These are phyloP conservation scores for Candida hungchunana DNA, from an alignment of 805 yeast genomes.

Conservation along the genomic window DNA sequence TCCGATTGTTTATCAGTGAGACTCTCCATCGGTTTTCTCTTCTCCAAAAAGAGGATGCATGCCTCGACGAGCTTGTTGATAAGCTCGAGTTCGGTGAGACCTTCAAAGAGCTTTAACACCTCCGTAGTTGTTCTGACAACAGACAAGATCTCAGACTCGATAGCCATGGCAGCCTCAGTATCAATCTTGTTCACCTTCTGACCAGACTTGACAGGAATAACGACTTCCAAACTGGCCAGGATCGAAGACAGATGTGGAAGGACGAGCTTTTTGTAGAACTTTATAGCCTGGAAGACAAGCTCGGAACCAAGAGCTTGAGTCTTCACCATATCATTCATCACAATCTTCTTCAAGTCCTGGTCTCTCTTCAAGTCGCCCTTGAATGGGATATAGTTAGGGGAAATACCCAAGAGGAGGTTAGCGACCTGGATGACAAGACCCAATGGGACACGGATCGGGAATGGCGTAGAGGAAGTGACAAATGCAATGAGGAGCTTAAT, in stretches of 20 bases:
- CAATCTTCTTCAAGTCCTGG: conserved; percentile 39
- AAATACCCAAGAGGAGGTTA: conserved; percentile 53
- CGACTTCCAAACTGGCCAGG: conserved; percentile 50
- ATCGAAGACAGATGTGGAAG: conserved; percentile 48
- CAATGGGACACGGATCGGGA: conserved; percentile 56
- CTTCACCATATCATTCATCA: conserved; percentile 39
- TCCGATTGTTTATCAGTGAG: conserved; percentile 24
- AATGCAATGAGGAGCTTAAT: conserved; percentile 42
- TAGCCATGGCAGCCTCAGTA: conserved; percentile 28
- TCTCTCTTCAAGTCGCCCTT: conserved; percentile 56
- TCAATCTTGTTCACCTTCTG: conserved; percentile 40
- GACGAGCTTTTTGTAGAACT: conserved; percentile 30
- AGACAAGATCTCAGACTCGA: conserved; percentile 30
- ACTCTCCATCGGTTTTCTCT: conserved; percentile 29
- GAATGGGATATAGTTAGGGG: conserved; percentile 50
- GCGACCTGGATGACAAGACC: conserved; percentile 49
- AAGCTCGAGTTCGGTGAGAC: conserved; percentile 44
- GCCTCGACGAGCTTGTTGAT: conserved; percentile 56
- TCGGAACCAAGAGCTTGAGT: conserved; percentile 43
- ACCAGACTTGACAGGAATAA: conserved; percentile 48
- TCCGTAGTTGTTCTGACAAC: conserved; percentile 29
- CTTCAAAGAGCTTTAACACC: conserved; percentile 32
- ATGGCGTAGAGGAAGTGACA: conserved; percentile 49
- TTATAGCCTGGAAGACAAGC: conserved; percentile 32
- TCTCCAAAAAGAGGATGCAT: conserved; percentile 39